Evolutionary conservation across 2,329 filamentous ascomycete species (phyloP).

Genomic region (Aspergillus pseudonomiae): DNA sequence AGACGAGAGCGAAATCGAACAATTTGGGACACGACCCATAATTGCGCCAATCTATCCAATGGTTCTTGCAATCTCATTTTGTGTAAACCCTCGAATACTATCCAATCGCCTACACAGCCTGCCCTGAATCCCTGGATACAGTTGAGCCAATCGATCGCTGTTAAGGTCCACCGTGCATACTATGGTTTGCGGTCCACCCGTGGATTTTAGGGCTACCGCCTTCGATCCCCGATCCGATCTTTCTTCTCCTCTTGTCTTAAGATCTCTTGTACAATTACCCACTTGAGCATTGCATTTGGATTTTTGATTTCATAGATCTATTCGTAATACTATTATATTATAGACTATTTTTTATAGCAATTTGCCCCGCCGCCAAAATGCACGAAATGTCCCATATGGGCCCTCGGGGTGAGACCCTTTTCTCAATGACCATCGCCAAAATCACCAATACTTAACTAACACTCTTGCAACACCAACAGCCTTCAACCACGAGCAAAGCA

Average conservation of each 20-base stretch:
- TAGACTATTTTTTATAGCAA: neutral
- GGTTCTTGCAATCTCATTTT: neutral
- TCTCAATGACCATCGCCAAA: neutral
- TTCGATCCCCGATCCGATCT: slow-evolving; percentile 15
- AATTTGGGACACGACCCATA: neutral
- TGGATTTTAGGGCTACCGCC: slow-evolving; percentile 14
- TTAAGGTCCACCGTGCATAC: neutral
- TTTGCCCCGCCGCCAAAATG: slow-evolving; percentile 29
- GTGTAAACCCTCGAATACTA: neutral
- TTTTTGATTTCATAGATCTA: neutral
- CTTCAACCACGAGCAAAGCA: slow-evolving; percentile 72
- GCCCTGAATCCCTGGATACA: neutral
- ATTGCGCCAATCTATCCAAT: neutral
- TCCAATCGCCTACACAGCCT: neutral
- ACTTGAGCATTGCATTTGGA: neutral
- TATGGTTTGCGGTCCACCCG: slow-evolving; percentile 1
- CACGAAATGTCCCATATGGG: slow-evolving; percentile 49
- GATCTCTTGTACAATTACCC: neutral
- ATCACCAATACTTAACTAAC: slow-evolving; percentile 9
- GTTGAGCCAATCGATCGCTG: slow-evolving; percentile 2
- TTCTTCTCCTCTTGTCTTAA: slow-evolving; percentile 5
- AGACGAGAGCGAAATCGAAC: neutral
- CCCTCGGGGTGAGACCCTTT: slow-evolving; percentile 36
- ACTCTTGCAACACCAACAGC: slow-evolving; percentile 51
- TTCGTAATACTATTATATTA: neutral